Evolutionary conservation across 305 asterid species (phyloP).

Genomic region (Solanum hybrid): DNA sequence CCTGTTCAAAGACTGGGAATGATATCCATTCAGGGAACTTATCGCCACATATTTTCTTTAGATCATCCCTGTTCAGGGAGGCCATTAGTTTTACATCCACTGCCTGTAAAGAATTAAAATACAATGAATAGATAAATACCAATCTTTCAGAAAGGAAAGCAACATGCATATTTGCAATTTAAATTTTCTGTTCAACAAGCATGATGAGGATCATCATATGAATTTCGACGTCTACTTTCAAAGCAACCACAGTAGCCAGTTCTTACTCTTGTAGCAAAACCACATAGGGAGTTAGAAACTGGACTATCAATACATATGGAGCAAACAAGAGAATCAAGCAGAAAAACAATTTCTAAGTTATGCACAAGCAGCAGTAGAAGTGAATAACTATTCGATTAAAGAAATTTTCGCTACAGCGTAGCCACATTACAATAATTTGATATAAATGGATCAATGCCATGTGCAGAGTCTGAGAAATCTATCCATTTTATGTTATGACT

Average conservation of each 20-base stretch:
- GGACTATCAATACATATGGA: background rate
- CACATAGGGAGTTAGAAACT: background rate
- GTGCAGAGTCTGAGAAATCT: background rate
- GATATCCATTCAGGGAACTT: constrained; percentile 92
- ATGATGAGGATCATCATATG: background rate
- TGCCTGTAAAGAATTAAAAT: constrained; percentile 48
- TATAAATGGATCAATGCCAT: background rate
- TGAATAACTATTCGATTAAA: background rate
- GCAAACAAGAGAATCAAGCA: background rate
- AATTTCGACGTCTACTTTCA: background rate
- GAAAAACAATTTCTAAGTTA: background rate
- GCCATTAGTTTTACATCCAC: constrained; percentile 71
- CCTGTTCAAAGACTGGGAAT: constrained; percentile 93
- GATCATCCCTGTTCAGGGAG: constrained; percentile 77
- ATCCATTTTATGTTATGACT: background rate
- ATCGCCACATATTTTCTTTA: constrained; percentile 90
- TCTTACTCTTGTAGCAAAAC: background rate
- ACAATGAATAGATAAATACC: background rate
- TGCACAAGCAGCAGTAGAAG: background rate
- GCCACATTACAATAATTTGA: background rate
- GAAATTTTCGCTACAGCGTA: background rate
- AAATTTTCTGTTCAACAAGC: background rate
- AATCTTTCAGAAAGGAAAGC: background rate
- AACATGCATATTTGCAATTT: background rate
- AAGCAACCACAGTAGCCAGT: background rate